Percentiles rank a stretch among this genome's conserved stretches.
Evolutionary conservation across 2,329 filamentous ascomycete species (phyloP).

Genomic region (Mycosphaerelloides madeirae): DNA sequence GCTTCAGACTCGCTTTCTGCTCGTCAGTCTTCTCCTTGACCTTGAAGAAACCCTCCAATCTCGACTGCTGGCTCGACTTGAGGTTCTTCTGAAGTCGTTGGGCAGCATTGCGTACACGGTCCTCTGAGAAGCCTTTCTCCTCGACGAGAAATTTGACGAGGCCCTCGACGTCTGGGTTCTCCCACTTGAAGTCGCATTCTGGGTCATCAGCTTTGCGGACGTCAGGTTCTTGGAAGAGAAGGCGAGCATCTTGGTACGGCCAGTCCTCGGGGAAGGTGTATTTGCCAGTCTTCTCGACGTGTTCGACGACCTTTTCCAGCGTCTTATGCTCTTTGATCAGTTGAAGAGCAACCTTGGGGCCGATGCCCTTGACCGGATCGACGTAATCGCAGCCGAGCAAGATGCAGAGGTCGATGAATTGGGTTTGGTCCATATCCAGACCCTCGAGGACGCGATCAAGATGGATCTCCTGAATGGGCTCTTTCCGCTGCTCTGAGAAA

Average conservation of each 20-base stretch:
- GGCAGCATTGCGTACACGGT: constrained; percentile 76
- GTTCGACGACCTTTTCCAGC: constrained; percentile 81
- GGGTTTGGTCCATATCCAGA: constrained; percentile 74
- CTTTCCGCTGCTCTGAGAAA: constrained; percentile 94
- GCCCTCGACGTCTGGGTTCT: constrained; percentile 83
- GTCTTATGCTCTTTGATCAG: constrained; percentile 87
- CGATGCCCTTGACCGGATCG: constrained; percentile 91
- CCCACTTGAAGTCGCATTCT: constrained; percentile 97
- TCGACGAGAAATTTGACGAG: constrained; percentile 83
- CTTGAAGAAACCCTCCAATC: constrained; percentile 96
- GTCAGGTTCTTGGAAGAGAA: constrained; percentile 87
- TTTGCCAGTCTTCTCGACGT: constrained; percentile 71
- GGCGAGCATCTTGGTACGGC: constrained; percentile 87
- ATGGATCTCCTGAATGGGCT: constrained; percentile 93
- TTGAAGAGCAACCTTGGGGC: constrained; percentile 85
- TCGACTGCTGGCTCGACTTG: constrained; percentile 83
- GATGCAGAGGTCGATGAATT: constrained; percentile 98
- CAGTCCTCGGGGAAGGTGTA: constrained; percentile 91
- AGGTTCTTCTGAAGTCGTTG: constrained; percentile 80
- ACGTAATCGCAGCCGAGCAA: constrained; percentile 96
- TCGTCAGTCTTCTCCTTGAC: constrained; percentile 80
- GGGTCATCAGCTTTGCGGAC: constrained; percentile 77
- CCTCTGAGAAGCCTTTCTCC: constrained; percentile 96
- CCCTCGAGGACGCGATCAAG: constrained; percentile 82
- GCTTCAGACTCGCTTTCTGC: constrained; percentile 79